A percentile compares a stretch with the other conserved stretches of the same genome.
phyloP scores from a whole-genome alignment of 805 yeast genomes.

The Citeromyces matritensis region DNA sequence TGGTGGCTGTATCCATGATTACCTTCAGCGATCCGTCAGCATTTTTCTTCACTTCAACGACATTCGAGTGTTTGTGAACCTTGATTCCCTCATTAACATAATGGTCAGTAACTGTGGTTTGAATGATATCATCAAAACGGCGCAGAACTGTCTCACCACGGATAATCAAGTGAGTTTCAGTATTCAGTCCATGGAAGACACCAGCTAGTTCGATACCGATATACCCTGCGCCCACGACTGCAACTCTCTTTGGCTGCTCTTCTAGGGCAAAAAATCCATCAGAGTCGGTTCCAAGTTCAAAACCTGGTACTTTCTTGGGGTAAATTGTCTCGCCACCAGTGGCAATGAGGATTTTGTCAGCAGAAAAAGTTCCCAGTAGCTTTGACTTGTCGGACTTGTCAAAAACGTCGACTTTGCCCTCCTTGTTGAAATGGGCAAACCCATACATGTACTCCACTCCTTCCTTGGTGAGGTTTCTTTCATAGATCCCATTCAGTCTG shows the following conservation, averaged over 20 bases:
- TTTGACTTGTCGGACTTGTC: slow-evolving; percentile 45
- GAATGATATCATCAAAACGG: slow-evolving; percentile 73
- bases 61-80: slow-evolving; percentile 54
- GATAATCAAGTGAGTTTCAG: slow-evolving; percentile 76
- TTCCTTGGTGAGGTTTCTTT: slow-evolving; percentile 73
- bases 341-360: slow-evolving; percentile 76
- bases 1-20: slow-evolving; percentile 21
- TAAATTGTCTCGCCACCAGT: slow-evolving; percentile 81
- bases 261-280: slow-evolving; percentile 82
- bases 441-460: slow-evolving; percentile 83
- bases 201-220: slow-evolving; percentile 95
- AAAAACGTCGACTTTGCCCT: slow-evolving; percentile 68
- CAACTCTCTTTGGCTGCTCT: slow-evolving; percentile 81
- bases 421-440: slow-evolving; percentile 60
- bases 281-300: slow-evolving; percentile 71
- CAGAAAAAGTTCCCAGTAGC: slow-evolving; percentile 33
- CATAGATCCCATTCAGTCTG: slow-evolving; percentile 88
- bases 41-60: slow-evolving; percentile 28
- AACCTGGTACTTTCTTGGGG: slow-evolving; percentile 64
- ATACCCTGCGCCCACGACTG: slow-evolving; percentile 95
- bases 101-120: slow-evolving; percentile 62
- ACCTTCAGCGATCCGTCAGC: slow-evolving; percentile 34
- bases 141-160: slow-evolving; percentile 88
- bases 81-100: slow-evolving; percentile 73
- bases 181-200: slow-evolving; percentile 76